These are phyloP conservation scores for Magnaporthales sp. DNA, from an alignment of 2,329 filamentous ascomycete genomes.

Conservation along the genomic window DNA sequence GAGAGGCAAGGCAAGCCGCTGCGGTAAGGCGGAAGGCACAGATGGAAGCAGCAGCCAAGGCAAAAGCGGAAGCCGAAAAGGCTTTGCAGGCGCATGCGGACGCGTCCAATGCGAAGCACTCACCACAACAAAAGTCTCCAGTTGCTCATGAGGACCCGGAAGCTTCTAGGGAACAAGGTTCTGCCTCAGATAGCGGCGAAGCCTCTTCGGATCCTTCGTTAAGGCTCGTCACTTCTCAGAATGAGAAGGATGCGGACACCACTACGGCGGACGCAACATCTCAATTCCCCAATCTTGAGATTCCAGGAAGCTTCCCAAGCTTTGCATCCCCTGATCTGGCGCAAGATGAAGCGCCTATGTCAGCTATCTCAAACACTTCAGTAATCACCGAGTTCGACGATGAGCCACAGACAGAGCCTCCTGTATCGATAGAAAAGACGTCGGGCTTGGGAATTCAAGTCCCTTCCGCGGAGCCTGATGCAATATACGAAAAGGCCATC, in stretches of 20 bases:
- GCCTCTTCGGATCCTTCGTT: neutral
- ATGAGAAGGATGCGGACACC: neutral
- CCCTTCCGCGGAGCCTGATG: neutral
- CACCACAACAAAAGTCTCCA: neutral
- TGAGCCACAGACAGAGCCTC: slow-evolving; percentile 56
- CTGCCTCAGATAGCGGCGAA: neutral
- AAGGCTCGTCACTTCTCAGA: neutral
- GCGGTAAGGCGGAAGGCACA: slow-evolving; percentile 45
- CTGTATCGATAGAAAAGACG: slow-evolving; percentile 11
- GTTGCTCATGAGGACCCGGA: neutral
- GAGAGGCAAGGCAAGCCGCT: slow-evolving; percentile 43
- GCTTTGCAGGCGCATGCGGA: slow-evolving; percentile 12
- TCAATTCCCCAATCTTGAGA: slow-evolving; percentile 59
- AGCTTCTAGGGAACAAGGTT: neutral
- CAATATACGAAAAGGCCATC: slow-evolving; percentile 24
- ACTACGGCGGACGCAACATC: slow-evolving; percentile 9
- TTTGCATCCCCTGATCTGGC: slow-evolving; percentile 22
- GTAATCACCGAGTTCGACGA: slow-evolving; percentile 62
- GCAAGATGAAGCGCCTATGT: slow-evolving; percentile 42
- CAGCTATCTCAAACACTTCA: slow-evolving; percentile 51
- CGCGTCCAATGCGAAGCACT: slow-evolving; percentile 10
- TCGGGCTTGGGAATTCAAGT: neutral
- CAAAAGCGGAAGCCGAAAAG: slow-evolving; percentile 29
- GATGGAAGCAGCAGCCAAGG: slow-evolving; percentile 34
- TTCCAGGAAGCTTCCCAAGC: slow-evolving; percentile 53